phyloP scores from a whole-genome alignment of 2,329 filamentous ascomycete genomes.

The Pleomassaria siparia region DNA sequence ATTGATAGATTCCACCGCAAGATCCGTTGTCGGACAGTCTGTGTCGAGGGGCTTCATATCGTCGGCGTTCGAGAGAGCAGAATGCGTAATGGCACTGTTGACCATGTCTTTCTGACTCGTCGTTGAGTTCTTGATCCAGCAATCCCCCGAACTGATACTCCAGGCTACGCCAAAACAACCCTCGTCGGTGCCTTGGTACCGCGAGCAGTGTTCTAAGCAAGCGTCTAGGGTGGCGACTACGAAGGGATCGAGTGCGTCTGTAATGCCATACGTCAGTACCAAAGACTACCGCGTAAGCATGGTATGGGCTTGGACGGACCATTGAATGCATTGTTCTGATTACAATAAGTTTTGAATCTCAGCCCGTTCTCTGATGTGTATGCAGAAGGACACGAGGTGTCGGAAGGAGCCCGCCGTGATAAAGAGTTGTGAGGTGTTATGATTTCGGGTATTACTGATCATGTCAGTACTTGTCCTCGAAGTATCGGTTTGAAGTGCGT shows the following conservation, averaged over 20 bases:
- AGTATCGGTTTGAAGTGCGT: conserved; percentile 9
- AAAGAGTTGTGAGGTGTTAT: conserved; percentile 14
- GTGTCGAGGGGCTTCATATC: conserved; percentile 21
- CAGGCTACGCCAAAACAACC: conserved; percentile 36
- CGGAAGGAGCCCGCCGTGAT: neutral
- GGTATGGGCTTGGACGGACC: conserved; percentile 15
- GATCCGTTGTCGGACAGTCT: conserved; percentile 27
- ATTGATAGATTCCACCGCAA: conserved; percentile 21
- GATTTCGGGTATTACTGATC: conserved; percentile 18
- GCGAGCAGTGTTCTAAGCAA: conserved; percentile 37
- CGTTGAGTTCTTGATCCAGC: conserved; percentile 33
- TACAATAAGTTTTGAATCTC: conserved; percentile 34
- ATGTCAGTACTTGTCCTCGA: neutral
- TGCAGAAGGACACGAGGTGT: conserved; percentile 20
- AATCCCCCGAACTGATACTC: conserved; percentile 15
- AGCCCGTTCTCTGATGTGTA: conserved; percentile 33
- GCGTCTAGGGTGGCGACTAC: conserved; percentile 18
- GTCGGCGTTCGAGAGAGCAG: conserved; percentile 20
- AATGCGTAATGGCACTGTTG: no score
- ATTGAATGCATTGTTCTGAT: conserved; percentile 28
- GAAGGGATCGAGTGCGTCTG: conserved; percentile 26
- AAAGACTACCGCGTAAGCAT: conserved; percentile 3
- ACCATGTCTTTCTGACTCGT: conserved; percentile 14
- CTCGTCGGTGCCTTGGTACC: conserved; percentile 30
- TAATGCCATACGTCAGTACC: neutral